Percentiles rank a stretch among this genome's conserved stretches.
Conservation (phyloP, 2,329 filamentous ascomycete genomes). For the Aspergillus sp. region DNA sequence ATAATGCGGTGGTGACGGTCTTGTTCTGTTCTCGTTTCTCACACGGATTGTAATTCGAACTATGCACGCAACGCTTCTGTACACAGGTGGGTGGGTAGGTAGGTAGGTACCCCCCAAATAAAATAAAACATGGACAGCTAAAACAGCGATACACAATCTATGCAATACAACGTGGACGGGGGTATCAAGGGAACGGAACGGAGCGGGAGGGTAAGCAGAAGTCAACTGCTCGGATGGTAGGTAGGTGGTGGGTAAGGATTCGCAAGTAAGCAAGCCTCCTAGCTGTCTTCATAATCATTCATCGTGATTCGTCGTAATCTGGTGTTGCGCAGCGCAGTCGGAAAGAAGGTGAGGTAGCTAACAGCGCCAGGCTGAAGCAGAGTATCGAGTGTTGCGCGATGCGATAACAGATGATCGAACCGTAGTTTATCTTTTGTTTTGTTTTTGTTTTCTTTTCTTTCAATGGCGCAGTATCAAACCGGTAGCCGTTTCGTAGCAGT, state of each 20-base stretch:
- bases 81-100: background rate
- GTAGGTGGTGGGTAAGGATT: background rate
- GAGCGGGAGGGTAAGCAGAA: background rate
- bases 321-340: background rate
- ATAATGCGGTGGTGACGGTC: background rate
- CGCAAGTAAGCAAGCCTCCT: background rate
- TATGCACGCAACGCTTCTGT: background rate
- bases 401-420: background rate
- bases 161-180: conserved; percentile 6
- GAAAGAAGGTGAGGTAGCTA: background rate
- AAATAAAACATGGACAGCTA: background rate
- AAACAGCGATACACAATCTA: conserved; percentile 10
- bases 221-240: no score
- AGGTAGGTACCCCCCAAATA: background rate
- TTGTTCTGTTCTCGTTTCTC: background rate
- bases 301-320: conserved; percentile 3
- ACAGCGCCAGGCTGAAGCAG: background rate
- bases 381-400: background rate
- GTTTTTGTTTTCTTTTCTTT: background rate
- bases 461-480: background rate
- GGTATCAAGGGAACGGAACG: conserved; percentile 9
- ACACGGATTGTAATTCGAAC: background rate
- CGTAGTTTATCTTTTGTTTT: background rate
- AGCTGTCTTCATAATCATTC: conserved; percentile 7
- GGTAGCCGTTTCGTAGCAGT: conserved; percentile 24